phyloP scores from a whole-genome alignment of 179 eudicot genomes.

The Patellifolia procumbens region DNA sequence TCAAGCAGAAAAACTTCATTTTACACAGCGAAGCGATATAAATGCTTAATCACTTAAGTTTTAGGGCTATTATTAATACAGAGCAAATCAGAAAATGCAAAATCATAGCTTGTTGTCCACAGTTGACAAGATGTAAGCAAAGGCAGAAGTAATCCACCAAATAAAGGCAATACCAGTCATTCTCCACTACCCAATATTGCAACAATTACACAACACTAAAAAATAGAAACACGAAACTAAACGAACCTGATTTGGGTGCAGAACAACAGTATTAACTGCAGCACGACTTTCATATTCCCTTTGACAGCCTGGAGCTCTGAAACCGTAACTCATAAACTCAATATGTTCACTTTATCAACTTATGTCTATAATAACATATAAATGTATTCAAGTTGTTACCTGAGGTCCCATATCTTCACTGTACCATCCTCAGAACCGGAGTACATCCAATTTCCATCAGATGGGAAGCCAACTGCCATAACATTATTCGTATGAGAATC shows the following conservation, averaged over 20 bases:
- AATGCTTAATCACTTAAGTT: background rate
- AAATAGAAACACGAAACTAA: slow-evolving; percentile 1
- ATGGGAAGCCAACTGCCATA: slow-evolving; percentile 93
- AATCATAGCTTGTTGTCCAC: background rate
- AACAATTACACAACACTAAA: background rate
- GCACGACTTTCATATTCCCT: slow-evolving; percentile 99
- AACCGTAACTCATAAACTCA: slow-evolving; percentile 8
- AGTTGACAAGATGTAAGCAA: background rate
- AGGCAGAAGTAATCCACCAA: background rate
- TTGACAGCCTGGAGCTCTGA: slow-evolving; percentile 95
- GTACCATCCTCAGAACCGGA: slow-evolving; percentile 99
- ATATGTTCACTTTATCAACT: slow-evolving; percentile 1
- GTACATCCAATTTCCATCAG: slow-evolving; percentile 98
- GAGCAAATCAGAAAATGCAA: background rate
- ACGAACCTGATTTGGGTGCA: slow-evolving; percentile 94
- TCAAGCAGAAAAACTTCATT: background rate
- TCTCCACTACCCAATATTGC: background rate
- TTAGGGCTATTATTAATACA: background rate
- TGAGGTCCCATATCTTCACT: slow-evolving; percentile 94
- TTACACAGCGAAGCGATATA: background rate
- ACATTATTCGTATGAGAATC: slow-evolving; percentile 96
- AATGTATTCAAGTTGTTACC: slow-evolving; percentile 38
- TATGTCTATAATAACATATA: background rate
- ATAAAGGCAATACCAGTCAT: background rate
- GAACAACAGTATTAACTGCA: slow-evolving; percentile 94